Evolutionary conservation across 1,284 basidiomycete genomes (phyloP).

Genomic region (Pseudozyma sp.): DNA sequence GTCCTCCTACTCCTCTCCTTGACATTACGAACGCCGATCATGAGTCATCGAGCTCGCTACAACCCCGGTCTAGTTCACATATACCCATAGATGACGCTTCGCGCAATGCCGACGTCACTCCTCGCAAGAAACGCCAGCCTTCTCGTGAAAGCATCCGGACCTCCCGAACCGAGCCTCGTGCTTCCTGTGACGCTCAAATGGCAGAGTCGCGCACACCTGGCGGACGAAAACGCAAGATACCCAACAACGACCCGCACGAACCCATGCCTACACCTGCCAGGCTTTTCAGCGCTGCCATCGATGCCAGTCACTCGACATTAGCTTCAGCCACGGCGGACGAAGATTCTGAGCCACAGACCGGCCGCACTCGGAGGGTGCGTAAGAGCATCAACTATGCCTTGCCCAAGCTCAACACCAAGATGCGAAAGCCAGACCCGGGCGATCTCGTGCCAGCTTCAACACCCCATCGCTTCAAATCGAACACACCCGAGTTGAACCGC

Average conservation of each 20-base stretch:
- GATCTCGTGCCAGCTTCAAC: constrained; percentile 47
- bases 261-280: constrained; percentile 21
- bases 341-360: constrained; percentile 26
- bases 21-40: constrained; percentile 30
- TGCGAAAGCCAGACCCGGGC: constrained; percentile 66
- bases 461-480: constrained; percentile 21
- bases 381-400: constrained; percentile 67
- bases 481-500: constrained; percentile 20
- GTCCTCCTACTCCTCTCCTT: constrained; percentile 5
- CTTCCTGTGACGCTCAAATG: background rate
- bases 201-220: constrained; percentile 28
- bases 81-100: background rate
- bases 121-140: constrained; percentile 14
- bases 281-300: constrained; percentile 18
- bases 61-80: background rate
- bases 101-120: constrained; percentile 8
- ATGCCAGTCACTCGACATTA: constrained; percentile 2
- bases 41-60: background rate
- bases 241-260: constrained; percentile 18
- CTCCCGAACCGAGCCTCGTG: background rate
- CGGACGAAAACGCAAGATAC: constrained; percentile 39
- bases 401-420: constrained; percentile 68
- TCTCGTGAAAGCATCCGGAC: background rate
- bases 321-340: background rate
- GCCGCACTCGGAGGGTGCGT: constrained; percentile 49